A percentile compares a stretch with the other conserved stretches of the same genome.
These are phyloP conservation scores for Xylaria curta DNA, from an alignment of 495 filamentous ascomycete genomes.

Conservation along the genomic window DNA sequence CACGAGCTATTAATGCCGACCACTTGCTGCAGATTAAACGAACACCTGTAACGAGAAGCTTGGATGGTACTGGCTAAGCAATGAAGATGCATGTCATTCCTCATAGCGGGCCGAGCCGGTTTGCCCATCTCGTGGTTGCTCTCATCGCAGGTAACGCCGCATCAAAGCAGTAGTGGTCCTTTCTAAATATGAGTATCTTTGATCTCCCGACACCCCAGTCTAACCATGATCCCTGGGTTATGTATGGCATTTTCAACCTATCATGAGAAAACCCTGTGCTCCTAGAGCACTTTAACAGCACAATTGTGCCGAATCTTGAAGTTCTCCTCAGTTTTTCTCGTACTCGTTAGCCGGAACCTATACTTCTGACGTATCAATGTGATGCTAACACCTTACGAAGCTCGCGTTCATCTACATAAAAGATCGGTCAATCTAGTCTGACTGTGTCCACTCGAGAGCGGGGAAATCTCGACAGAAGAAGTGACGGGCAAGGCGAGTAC, in stretches of 20 bases:
- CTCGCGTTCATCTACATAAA: conserved; percentile 11
- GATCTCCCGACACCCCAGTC: background rate
- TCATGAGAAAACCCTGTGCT: background rate
- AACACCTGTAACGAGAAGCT: background rate
- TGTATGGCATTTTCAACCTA: background rate
- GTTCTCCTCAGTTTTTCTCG: background rate
- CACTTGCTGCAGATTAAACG: conserved; percentile 10
- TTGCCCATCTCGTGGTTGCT: background rate
- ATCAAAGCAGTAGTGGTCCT: background rate
- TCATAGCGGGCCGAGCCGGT: conserved; percentile 20
- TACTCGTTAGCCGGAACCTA: background rate
- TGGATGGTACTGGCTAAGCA: background rate
- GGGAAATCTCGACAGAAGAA: background rate
- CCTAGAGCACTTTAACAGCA: background rate
- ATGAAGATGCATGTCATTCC: conserved; percentile 17
- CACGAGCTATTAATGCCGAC: background rate
- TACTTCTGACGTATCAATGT: background rate
- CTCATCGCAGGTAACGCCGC: background rate
- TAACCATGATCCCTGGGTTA: background rate
- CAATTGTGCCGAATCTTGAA: background rate
- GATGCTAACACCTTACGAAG: conserved; percentile 7
- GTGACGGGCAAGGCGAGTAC: background rate
- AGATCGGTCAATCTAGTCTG: conserved; percentile 10
- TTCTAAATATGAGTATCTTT: background rate
- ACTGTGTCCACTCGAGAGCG: conserved; percentile 11